Percentiles rank a stretch among this genome's conserved stretches.
phyloP scores from a whole-genome alignment of 1,139 yeast genomes.

The Scheffersomyces segobiensis region DNA sequence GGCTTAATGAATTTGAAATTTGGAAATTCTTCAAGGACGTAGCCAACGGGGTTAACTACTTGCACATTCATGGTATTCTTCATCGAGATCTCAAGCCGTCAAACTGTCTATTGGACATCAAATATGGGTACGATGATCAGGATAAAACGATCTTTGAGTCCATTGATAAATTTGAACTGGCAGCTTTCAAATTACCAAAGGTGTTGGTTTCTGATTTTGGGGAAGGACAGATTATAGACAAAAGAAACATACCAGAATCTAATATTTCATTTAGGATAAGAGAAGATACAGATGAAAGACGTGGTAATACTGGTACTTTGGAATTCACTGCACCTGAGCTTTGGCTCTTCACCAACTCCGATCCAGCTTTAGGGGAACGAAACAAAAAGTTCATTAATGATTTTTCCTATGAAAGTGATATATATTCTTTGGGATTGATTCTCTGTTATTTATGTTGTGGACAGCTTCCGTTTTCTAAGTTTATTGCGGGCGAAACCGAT shows the following conservation, averaged over 20 bases:
- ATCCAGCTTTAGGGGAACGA: slow-evolving; percentile 16
- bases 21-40: slow-evolving; percentile 67
- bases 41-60: slow-evolving; percentile 64
- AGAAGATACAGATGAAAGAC: slow-evolving; percentile 21
- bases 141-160: slow-evolving; percentile 10
- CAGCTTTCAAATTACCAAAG: slow-evolving; percentile 50
- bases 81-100: slow-evolving; percentile 90
- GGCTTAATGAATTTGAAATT: slow-evolving; percentile 44
- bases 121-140: slow-evolving; percentile 18
- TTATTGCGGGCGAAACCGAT: slow-evolving; percentile 31
- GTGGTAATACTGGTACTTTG: slow-evolving; percentile 81
- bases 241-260: slow-evolving; percentile 18
- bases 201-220: slow-evolving; percentile 87
- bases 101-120: slow-evolving; percentile 64
- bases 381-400: slow-evolving; percentile 38
- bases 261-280: slow-evolving; percentile 10
- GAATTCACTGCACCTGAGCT: slow-evolving; percentile 89
- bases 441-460: slow-evolving; percentile 73
- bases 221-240: slow-evolving; percentile 74
- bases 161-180: slow-evolving; percentile 22
- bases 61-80: slow-evolving; percentile 72
- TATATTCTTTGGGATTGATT: slow-evolving; percentile 82
- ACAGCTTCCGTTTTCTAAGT: slow-evolving; percentile 53
- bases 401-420: slow-evolving; percentile 71
- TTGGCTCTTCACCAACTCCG: slow-evolving; percentile 36